Percentiles rank a stretch among this genome's conserved stretches.
Conservation (phyloP, 768 basidiomycete genomes). For the Dentipellis sp. region DNA sequence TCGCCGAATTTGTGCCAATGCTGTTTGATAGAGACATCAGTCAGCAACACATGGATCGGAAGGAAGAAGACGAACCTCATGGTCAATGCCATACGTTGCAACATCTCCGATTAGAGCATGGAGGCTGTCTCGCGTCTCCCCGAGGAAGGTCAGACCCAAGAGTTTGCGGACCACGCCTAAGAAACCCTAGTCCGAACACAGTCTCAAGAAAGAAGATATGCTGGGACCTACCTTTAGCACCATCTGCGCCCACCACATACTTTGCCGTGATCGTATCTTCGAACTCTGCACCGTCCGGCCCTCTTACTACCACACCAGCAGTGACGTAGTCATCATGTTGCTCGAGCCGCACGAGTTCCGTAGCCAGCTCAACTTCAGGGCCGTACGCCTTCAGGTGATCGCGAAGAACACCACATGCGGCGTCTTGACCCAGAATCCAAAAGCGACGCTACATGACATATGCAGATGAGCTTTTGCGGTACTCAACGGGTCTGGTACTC, state of each 20-base stretch:
- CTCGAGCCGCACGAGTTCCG: not conserved
- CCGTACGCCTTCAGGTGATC: not conserved
- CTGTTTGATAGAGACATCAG: not conserved
- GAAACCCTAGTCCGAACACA: no score
- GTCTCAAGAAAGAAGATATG: no score
- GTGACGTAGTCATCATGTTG: not conserved
- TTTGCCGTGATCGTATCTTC: no score
- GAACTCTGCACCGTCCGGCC: no score
- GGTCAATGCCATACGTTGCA: not conserved
- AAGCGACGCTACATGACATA: not conserved
- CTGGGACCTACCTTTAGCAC: no score
- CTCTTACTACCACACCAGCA: no score
- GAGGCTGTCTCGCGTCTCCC: not conserved
- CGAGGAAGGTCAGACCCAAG: not conserved
- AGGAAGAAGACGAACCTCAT: not conserved
- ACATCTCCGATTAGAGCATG: not conserved
- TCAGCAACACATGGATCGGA: not conserved
- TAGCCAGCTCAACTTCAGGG: not conserved
- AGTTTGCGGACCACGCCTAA: constrained; percentile 2
- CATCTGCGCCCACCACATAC: no score
- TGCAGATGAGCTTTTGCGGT: not conserved
- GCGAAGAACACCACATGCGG: not conserved
- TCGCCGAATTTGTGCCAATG: not conserved
- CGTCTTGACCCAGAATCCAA: not conserved
- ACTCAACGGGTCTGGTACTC: not conserved